Conservation (phyloP, 2,329 filamentous ascomycete genomes). For the Neonectria sp. region DNA sequence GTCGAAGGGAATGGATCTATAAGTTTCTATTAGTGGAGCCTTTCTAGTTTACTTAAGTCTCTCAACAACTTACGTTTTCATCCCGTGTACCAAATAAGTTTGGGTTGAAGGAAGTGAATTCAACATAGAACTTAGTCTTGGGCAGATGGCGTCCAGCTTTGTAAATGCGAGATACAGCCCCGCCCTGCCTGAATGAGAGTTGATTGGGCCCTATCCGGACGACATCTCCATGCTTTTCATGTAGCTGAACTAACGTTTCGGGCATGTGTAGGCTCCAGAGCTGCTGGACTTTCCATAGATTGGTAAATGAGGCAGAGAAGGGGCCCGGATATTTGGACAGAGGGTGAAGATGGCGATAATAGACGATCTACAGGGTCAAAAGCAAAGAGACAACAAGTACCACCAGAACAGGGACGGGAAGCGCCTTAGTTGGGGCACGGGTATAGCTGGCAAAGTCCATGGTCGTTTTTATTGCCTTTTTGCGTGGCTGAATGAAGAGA, state of each 20-base stretch:
- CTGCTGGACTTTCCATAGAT: constrained; percentile 18
- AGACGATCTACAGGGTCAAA: not conserved
- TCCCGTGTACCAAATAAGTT: constrained; percentile 25
- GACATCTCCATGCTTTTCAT: constrained; percentile 18
- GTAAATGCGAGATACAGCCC: constrained; percentile 18
- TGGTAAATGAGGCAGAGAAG: constrained; percentile 10
- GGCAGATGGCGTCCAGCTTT: constrained; percentile 16
- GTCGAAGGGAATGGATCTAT: constrained; percentile 22
- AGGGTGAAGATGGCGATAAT: constrained; percentile 16
- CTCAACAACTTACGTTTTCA: not conserved
- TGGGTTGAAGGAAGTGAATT: constrained; percentile 25
- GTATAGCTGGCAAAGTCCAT: not conserved
- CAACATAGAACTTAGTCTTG: constrained; percentile 27
- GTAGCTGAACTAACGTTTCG: not conserved
- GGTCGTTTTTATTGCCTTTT: not conserved
- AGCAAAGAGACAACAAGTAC: not conserved
- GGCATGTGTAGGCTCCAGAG: constrained; percentile 25
- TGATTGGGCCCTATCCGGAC: constrained; percentile 20
- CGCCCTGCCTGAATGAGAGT: constrained; percentile 17
- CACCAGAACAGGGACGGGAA: not conserved
- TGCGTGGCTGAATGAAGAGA: not conserved
- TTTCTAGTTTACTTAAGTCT: not conserved
- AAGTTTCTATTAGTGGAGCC: not conserved
- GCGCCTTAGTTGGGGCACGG: not conserved
- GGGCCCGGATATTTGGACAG: constrained; percentile 21